A percentile compares a stretch with the other conserved stretches of the same genome.
Evolutionary conservation across 306 rosid species (phyloP).

Genomic region (Amphicarpaea edgeworthii): DNA sequence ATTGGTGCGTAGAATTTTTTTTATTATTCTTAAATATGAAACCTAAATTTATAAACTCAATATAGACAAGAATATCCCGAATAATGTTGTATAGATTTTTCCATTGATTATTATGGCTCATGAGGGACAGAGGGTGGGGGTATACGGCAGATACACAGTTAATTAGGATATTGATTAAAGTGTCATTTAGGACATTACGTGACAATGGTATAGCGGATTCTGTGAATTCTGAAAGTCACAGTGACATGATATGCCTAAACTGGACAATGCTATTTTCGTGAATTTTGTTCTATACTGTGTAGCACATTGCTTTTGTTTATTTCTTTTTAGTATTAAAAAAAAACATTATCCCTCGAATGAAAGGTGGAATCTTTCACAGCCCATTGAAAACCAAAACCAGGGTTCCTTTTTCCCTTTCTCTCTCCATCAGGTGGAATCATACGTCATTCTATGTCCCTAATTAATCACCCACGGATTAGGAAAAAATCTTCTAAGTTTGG

Average conservation of each 20-base stretch:
- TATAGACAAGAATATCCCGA: neutral
- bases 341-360: neutral
- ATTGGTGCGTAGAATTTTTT: too few species aligned
- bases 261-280: slow-evolving; percentile 6
- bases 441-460: slow-evolving; percentile 3
- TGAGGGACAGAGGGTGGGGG: too few species aligned
- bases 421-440: slow-evolving; percentile 25
- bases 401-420: neutral
- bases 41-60: neutral
- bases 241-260: neutral
- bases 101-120: neutral
- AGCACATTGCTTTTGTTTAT: neutral
- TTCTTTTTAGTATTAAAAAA: neutral
- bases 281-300: neutral
- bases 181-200: neutral
- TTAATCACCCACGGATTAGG: neutral
- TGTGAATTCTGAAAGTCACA: neutral
- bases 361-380: slow-evolving; percentile 33
- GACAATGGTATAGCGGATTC: neutral
- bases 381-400: slow-evolving; percentile 48
- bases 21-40: too few species aligned
- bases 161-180: neutral
- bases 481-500: too few species aligned
- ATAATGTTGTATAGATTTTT: neutral
- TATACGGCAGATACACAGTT: too few species aligned